These are phyloP conservation scores for Exophiala oligosperma DNA, from an alignment of 2,329 filamentous ascomycete genomes.

Conservation along the genomic window DNA sequence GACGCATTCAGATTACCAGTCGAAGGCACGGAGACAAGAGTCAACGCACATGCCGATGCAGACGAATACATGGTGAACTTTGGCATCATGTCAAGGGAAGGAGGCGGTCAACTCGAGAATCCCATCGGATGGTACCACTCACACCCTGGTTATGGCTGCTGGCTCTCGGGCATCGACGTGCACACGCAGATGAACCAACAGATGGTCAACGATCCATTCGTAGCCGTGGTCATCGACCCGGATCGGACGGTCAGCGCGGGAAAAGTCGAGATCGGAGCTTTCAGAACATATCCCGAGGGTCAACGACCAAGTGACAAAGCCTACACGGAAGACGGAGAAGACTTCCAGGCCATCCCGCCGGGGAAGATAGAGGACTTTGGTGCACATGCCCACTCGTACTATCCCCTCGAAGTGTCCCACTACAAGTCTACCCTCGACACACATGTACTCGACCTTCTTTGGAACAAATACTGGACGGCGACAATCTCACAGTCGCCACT, in stretches of 20 bases:
- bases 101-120: slow-evolving; percentile 77
- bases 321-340: slow-evolving; percentile 42
- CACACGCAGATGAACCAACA: slow-evolving; percentile 85
- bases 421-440: slow-evolving; percentile 92
- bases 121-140: slow-evolving; percentile 98
- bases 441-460: slow-evolving; percentile 81
- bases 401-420: slow-evolving; percentile 85
- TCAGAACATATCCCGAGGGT: slow-evolving; percentile 80
- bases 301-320: slow-evolving; percentile 60
- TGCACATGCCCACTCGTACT: slow-evolving; percentile 87
- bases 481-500: slow-evolving; percentile 89
- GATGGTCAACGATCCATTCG: slow-evolving; percentile 81
- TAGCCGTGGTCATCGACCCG: slow-evolving; percentile 94
- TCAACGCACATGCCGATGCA: slow-evolving; percentile 92
- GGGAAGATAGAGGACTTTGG: slow-evolving; percentile 95
- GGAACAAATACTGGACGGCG: slow-evolving; percentile 99
- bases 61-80: slow-evolving; percentile 97
- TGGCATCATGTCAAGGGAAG: slow-evolving; percentile 70
- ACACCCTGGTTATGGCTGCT: slow-evolving; percentile 96
- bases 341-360: slow-evolving; percentile 70
- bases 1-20: slow-evolving; percentile 93
- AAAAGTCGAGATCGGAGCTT: slow-evolving; percentile 96
- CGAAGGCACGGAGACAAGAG: slow-evolving; percentile 96
- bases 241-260: slow-evolving; percentile 92
- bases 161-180: slow-evolving; percentile 95